Conservation (phyloP, 2,329 filamentous ascomycete species). For the Apiospora malaysiana region DNA sequence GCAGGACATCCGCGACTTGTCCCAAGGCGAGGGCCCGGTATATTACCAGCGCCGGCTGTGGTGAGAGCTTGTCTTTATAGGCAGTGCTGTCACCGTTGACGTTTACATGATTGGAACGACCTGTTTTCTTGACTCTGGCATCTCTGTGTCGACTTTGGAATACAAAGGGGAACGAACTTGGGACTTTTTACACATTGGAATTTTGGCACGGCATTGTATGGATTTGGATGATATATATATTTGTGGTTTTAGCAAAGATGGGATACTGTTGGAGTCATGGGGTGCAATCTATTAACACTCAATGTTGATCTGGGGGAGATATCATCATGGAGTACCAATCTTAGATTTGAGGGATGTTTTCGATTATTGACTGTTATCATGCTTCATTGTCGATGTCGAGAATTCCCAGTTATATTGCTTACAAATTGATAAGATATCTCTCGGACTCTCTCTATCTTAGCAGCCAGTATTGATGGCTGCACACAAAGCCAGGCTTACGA, state of each 20-base stretch:
- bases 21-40: slow-evolving; percentile 51
- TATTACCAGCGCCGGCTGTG: slow-evolving; percentile 63
- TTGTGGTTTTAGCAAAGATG: background rate
- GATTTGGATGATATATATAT: slow-evolving; percentile 5
- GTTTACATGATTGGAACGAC: background rate
- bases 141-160: no score
- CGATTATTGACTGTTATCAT: background rate
- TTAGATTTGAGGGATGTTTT: background rate
- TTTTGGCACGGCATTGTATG: slow-evolving; percentile 5
- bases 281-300: background rate
- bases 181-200: background rate
- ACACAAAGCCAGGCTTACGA: no score
- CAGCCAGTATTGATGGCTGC: no score
- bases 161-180: background rate
- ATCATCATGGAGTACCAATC: background rate
- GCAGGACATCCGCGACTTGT: slow-evolving; percentile 58
- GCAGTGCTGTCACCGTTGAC: background rate
- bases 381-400: background rate
- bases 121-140: background rate
- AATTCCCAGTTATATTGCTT: background rate
- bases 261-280: background rate
- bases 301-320: no score
- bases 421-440: background rate
- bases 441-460: no score
- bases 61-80: slow-evolving; percentile 38